Conservation (phyloP, 441 rosid genomes). For the Populus hybrid region DNA sequence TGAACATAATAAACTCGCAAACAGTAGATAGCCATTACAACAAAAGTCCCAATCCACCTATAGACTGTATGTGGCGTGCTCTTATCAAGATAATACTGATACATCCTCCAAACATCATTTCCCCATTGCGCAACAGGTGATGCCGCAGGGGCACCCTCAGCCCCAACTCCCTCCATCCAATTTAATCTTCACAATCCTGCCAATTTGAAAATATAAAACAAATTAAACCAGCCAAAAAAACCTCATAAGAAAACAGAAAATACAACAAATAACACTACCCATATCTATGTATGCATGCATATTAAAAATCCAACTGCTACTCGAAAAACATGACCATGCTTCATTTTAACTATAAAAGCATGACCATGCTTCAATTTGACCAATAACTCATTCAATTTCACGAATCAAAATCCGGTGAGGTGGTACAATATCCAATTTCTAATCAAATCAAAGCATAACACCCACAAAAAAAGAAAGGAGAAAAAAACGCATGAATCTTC, state of each 20-base stretch:
- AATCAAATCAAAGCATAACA: neutral
- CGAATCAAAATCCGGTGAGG: neutral
- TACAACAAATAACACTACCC: neutral
- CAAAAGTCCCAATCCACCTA: slow-evolving; percentile 84
- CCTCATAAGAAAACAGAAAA: neutral
- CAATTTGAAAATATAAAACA: slow-evolving; percentile 10
- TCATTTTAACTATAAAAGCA: neutral
- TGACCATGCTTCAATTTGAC: neutral
- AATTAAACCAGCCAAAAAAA: neutral
- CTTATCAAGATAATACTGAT: slow-evolving; percentile 83
- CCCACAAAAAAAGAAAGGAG: neutral
- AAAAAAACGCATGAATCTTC: neutral
- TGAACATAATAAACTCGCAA: slow-evolving; percentile 60
- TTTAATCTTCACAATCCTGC: slow-evolving; percentile 30
- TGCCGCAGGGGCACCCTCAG: slow-evolving; percentile 50
- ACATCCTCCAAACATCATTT: slow-evolving; percentile 67
- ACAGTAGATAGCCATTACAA: slow-evolving; percentile 46
- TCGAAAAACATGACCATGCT: neutral
- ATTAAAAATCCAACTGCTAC: neutral
- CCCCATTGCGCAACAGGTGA: slow-evolving; percentile 65
- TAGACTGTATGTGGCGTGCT: slow-evolving; percentile 67
- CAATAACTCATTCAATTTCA: neutral
- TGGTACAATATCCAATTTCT: neutral
- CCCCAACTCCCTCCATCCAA: slow-evolving; percentile 76
- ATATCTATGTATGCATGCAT: neutral